Conservation (phyloP, 768 basidiomycete species). For the Hygrophoropsis aurantiaca region DNA sequence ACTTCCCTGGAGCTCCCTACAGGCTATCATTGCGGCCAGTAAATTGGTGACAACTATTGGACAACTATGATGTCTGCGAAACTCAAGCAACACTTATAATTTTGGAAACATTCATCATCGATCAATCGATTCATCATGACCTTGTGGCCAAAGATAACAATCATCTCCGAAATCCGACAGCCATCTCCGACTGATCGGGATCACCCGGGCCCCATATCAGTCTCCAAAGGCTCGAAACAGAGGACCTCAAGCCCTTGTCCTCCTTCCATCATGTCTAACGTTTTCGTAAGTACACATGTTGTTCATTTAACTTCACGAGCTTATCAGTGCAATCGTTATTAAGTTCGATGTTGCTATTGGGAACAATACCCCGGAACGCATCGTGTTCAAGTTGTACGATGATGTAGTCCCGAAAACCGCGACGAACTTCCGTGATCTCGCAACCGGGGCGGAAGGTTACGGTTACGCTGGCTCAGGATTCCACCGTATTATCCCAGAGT, state of each 20-base stretch:
- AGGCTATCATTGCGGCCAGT: too few relatives aligned
- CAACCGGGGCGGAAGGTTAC: conserved; percentile 70
- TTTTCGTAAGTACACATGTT: conserved; percentile 13
- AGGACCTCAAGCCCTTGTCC: conserved; percentile 2
- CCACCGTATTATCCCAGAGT: conserved; percentile 82
- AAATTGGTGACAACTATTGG: too few relatives aligned
- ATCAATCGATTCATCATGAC: too few relatives aligned
- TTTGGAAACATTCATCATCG: too few relatives aligned
- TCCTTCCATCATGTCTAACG: conserved; percentile 15
- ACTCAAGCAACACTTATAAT: too few relatives aligned
- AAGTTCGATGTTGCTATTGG: conserved; percentile 70
- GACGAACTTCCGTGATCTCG: conserved; percentile 86
- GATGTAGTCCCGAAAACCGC: conserved; percentile 72
- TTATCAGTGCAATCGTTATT: conserved; percentile 10
- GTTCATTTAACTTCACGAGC: neutral
- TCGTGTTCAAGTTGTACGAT: conserved; percentile 88
- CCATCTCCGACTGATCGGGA: conserved; percentile 18
- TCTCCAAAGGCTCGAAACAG: neutral
- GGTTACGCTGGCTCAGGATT: conserved; percentile 70
- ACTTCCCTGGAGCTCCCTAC: too few relatives aligned
- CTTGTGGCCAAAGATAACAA: conserved; percentile 1
- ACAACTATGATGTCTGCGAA: too few relatives aligned
- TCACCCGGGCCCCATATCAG: conserved; percentile 14
- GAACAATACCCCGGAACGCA: conserved; percentile 43
- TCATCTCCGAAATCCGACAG: conserved; percentile 10